Percentiles rank a stretch among this genome's conserved stretches.
These are phyloP conservation scores for Tremella yokohamensis DNA, from an alignment of 768 basidiomycete species.

Conservation along the genomic window DNA sequence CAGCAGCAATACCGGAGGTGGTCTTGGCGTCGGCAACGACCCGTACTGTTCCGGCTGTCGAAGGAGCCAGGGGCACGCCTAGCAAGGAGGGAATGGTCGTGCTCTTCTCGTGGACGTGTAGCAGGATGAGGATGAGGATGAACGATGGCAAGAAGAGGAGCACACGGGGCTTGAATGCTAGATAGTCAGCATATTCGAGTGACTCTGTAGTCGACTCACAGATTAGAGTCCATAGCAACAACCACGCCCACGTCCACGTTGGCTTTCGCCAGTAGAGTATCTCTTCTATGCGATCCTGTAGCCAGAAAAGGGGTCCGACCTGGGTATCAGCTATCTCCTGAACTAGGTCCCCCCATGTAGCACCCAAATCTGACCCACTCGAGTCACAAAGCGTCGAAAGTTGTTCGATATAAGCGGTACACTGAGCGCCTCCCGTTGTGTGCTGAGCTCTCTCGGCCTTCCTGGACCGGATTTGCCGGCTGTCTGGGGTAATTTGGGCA, in stretches of 20 bases:
- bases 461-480: slow-evolving; percentile 15
- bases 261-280: slow-evolving; percentile 71
- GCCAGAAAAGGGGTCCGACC: slow-evolving; percentile 77
- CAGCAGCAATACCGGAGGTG: slow-evolving; percentile 3
- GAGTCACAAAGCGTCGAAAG: slow-evolving; percentile 74
- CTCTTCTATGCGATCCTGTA: slow-evolving; percentile 84
- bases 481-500: slow-evolving; percentile 30
- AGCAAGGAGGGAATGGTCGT: slow-evolving; percentile 35
- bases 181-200: not conserved
- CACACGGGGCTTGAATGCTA: slow-evolving; percentile 74
- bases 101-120: slow-evolving; percentile 61
- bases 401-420: slow-evolving; percentile 73
- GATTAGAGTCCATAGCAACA: slow-evolving; percentile 70
- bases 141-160: slow-evolving; percentile 68
- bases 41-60: slow-evolving; percentile 19
- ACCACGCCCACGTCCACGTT: slow-evolving; percentile 73
- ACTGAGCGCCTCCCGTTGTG: slow-evolving; percentile 59
- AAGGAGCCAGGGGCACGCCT: slow-evolving; percentile 16
- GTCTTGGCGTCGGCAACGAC: slow-evolving; percentile 7
- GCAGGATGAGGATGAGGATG: slow-evolving; percentile 62
- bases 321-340: slow-evolving; percentile 13
- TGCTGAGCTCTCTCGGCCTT: slow-evolving; percentile 35
- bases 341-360: not conserved
- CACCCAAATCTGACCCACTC: slow-evolving; percentile 43
- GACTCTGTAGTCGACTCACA: slow-evolving; percentile 57